These are phyloP conservation scores for Flaveria floridana DNA, from an alignment of 140 eudicot species.

Conservation along the genomic window DNA sequence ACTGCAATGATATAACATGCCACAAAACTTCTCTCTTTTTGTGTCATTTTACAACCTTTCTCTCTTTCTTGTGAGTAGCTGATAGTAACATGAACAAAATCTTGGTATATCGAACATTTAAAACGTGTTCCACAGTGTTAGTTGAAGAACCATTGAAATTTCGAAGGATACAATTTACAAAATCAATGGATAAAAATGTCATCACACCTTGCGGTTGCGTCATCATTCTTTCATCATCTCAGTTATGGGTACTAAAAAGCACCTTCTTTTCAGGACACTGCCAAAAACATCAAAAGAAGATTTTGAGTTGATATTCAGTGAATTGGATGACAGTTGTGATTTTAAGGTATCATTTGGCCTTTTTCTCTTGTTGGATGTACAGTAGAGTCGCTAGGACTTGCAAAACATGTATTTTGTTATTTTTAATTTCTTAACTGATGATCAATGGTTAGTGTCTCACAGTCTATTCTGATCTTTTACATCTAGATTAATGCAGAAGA, in stretches of 20 bases:
- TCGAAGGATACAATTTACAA: background rate
- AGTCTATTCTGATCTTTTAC: slow-evolving; percentile 17
- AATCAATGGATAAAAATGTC: background rate
- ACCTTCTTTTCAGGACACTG: slow-evolving; percentile 55
- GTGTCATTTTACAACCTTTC: background rate
- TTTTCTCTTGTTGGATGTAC: slow-evolving; percentile 9
- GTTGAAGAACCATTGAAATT: background rate
- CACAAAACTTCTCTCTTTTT: too few relatives aligned
- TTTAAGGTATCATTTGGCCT: slow-evolving; percentile 54
- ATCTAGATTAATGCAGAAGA: slow-evolving; percentile 74
- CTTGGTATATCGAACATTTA: background rate
- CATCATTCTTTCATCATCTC: background rate
- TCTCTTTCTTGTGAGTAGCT: background rate
- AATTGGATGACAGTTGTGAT: slow-evolving; percentile 79
- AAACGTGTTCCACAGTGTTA: background rate
- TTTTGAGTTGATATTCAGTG: slow-evolving; percentile 68
- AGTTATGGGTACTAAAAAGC: slow-evolving; percentile 19
- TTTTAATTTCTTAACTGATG: background rate
- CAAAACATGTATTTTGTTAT: background rate
- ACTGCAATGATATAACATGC: slow-evolving; percentile 1
- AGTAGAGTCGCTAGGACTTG: slow-evolving; percentile 23
- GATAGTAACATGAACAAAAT: background rate
- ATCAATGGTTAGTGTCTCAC: slow-evolving; percentile 11
- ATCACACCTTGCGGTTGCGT: background rate
- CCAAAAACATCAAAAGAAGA: slow-evolving; percentile 90